Evolutionary conservation across 176 grass and related monocot species (phyloP).

Genomic region (Hordeum vulgare): MorexV3_pseudomolecules_assembly NC_058520.1:559103062-559103561

Average conservation of each 20-base stretch:
- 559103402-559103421: not conserved
- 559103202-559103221: no score
- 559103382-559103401: not conserved
- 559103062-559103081: slow-evolving; percentile 28
- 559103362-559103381: not conserved
- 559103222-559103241: no score
- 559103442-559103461: not conserved
- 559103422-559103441: not conserved
- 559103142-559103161: no score
- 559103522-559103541: not conserved
- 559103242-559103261: not conserved
- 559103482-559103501: not conserved
- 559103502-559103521: not conserved
- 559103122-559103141: not conserved
- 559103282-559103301: not conserved
- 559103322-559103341: not conserved
- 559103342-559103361: not conserved
- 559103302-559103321: not conserved
- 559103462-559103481: not conserved
- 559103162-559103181: not conserved
- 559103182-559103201: no score
- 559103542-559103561: not conserved
- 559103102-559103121: not conserved
- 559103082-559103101: not conserved
- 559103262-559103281: not conserved